Evolutionary conservation across 306 rosid genomes (phyloP).

Genomic region (Senna siamea): DNA sequence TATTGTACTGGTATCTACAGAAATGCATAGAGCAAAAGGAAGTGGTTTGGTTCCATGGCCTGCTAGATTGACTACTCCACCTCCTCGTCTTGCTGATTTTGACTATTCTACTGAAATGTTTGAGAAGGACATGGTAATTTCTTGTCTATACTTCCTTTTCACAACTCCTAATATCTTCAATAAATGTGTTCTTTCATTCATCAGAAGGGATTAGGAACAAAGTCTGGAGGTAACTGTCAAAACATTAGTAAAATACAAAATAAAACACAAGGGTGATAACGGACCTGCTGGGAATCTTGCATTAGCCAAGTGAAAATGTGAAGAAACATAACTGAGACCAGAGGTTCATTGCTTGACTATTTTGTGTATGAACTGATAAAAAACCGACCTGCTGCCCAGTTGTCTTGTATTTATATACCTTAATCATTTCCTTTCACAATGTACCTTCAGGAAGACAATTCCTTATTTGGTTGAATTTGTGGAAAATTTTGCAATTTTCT

Average conservation of each 20-base stretch:
- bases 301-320: slow-evolving; percentile 16
- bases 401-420: not conserved
- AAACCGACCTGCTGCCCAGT: not conserved
- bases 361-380: slow-evolving; percentile 20
- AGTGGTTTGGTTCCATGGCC: slow-evolving; percentile 92
- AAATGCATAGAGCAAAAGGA: slow-evolving; percentile 72
- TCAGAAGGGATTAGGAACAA: slow-evolving; percentile 16
- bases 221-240: slow-evolving; percentile 19
- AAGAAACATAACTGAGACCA: not conserved
- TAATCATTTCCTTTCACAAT: not conserved
- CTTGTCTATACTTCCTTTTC: slow-evolving; percentile 13
- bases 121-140: slow-evolving; percentile 74
- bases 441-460: slow-evolving; percentile 24
- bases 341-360: slow-evolving; percentile 7
- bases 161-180: slow-evolving; percentile 11
- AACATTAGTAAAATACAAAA: slow-evolving; percentile 7
- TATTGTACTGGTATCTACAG: slow-evolving; percentile 54
- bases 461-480: slow-evolving; percentile 6
- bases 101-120: slow-evolving; percentile 75
- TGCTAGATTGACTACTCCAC: slow-evolving; percentile 77
- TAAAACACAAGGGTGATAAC: not conserved
- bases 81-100: slow-evolving; percentile 89
- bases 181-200: slow-evolving; percentile 16
- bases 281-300: slow-evolving; percentile 21
- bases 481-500: slow-evolving; percentile 2